Evolutionary conservation across 176 grass and related monocot species (phyloP).

Genomic region (Carex kokanica): DNA sequence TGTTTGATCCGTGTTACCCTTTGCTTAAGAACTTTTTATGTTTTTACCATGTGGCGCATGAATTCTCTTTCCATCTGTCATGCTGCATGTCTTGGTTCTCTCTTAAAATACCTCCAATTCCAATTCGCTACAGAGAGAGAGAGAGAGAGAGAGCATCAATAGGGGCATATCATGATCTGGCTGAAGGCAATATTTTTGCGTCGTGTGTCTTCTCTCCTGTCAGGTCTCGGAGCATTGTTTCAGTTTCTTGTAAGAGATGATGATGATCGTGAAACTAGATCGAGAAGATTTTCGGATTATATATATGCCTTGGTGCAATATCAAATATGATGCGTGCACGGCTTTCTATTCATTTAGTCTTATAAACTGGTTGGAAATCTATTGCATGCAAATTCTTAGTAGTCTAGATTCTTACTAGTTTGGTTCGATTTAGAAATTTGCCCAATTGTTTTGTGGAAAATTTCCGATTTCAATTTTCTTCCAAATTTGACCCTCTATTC

Average conservation of each 20-base stretch:
- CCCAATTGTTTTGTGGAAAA: not conserved
- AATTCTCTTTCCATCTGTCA: not conserved
- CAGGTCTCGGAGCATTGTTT: not conserved
- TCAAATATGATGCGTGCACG: not conserved
- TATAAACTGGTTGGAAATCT: not conserved
- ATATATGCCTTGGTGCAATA: not conserved
- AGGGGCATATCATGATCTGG: slow-evolving; percentile 8
- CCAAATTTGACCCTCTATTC: not conserved
- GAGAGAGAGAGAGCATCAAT: not conserved
- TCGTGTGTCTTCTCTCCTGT: not conserved
- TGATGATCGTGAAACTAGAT: not conserved
- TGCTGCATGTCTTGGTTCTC: not conserved
- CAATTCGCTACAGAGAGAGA: not conserved
- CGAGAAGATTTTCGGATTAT: not conserved
- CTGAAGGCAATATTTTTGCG: not conserved
- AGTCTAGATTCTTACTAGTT: not conserved
- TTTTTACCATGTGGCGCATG: not conserved
- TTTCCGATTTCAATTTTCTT: not conserved
- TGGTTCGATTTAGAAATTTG: not conserved
- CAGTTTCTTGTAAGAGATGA: slow-evolving; percentile 7
- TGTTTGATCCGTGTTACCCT: not conserved
- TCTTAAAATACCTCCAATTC: not conserved
- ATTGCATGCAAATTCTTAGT: not conserved
- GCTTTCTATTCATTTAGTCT: not conserved
- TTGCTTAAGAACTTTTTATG: not conserved